Evolutionary conservation across 164 flowering plant species (phyloP).

Genomic region (Vitis vinifera): ASM3070453v1 NC_081822.1:24646501-24647000

Average conservation of each 20-base stretch:
- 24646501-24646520: background rate
- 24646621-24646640: conserved; percentile 71
- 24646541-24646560: conserved; percentile 13
- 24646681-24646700: conserved; percentile 53
- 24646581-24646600: conserved; percentile 70
- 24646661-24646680: conserved; percentile 89
- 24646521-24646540: background rate
- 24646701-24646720: conserved; percentile 2
- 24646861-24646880: no score
- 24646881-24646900: no score
- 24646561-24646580: conserved; percentile 89
- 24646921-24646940: no score
- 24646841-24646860: no score
- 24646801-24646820: no score
- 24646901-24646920: no score
- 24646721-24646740: conserved; percentile 4
- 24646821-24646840: no score
- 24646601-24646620: conserved; percentile 84
- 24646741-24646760: conserved; percentile 36
- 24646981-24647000: no score
- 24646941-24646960: no score
- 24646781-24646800: no score
- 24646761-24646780: conserved; percentile 14
- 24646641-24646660: conserved; percentile 71
- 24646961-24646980: no score